Evolutionary conservation across 139 green algal genomes (phyloP), one percentile per base, ranked within the genome.

Genomic region (Chlamydomonas sp.): DNA sequence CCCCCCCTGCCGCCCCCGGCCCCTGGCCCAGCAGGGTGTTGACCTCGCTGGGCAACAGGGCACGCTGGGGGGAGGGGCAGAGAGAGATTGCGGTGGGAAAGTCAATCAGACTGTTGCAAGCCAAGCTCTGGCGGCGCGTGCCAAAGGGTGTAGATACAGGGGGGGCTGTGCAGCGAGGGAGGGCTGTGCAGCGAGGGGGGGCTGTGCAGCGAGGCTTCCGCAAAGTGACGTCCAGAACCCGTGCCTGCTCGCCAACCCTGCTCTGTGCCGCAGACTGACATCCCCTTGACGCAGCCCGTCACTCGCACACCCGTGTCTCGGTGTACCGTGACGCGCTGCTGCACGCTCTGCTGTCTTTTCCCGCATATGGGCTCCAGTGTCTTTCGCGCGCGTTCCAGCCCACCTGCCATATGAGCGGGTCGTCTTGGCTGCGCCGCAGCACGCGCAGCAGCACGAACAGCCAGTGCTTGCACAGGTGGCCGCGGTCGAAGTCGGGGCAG

Each of bases 391-490:
- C 78, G 62, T 15, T 5, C 78, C 78, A 12, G 4, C 80, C 3
- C 80, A 79, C 82, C 82, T 97, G 95, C 94, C 94, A 97, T 5
- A 97, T 91, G 5, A 95, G 31, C 2, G 93, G 92, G 83, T 96
- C 90, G 77, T 92, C 62, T 2, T 71, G 60, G 0, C 49, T 18
- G 72, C 94, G 85, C 59, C 90, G 82, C 66, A 97, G 92, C 77
- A 95, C 93, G 16, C 95, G 84, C 81, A 97, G 87, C 91, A 95
- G 93, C 31, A 95, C 90, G 86, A 96, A 97, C 69, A 97, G 90
- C n/a, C 93, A 86, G 90, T 97, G 95, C 90, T 96, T 96, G 94
- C 95, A 97, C 16, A 96, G 62, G 85, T 96, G 93, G 63, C 94
- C 90, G 69, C 90, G 92, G 57, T 63, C 85, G 64, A 80, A 85